Evolutionary conservation across 1,284 basidiomycete genomes (phyloP).

Genomic region (Vanrija sp.): DNA sequence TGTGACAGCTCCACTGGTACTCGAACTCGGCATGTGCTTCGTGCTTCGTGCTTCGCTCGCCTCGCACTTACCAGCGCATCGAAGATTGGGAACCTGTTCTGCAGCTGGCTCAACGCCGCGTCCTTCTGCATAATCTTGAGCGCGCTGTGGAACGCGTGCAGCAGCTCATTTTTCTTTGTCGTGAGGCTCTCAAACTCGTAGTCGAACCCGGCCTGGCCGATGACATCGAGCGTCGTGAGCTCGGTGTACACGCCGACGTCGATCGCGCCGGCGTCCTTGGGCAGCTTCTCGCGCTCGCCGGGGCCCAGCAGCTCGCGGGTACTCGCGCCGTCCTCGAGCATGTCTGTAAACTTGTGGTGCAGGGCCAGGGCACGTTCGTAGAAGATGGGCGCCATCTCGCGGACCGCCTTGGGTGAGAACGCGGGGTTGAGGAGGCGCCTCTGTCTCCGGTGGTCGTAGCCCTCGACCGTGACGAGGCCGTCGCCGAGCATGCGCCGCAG

Average conservation of each 20-base stretch:
- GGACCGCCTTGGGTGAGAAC: constrained; percentile 45
- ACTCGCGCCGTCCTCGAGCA: constrained; percentile 25
- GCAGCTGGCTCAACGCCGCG: too few relatives aligned
- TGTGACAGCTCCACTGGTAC: too few relatives aligned
- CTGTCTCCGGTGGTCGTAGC: constrained; percentile 55
- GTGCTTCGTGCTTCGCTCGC: too few relatives aligned
- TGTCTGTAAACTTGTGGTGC: constrained; percentile 19
- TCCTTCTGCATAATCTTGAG: too few relatives aligned
- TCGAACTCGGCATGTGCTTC: too few relatives aligned
- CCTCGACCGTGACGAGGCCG: constrained; percentile 45
- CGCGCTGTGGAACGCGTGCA: constrained; percentile 25
- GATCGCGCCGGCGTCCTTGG: constrained; percentile 27
- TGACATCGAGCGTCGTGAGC: constrained; percentile 62
- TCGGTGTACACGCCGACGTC: constrained; percentile 60
- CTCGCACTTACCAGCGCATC: too few relatives aligned
- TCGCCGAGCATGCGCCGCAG: constrained; percentile 50
- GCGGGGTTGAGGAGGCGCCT: constrained; percentile 51
- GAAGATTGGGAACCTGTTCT: too few relatives aligned
- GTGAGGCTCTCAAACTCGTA: constrained; percentile 53
- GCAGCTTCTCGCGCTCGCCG: constrained; percentile 14
- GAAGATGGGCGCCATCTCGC: constrained; percentile 58
- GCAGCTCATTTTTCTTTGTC: constrained; percentile 32
- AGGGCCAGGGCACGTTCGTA: constrained; percentile 61
- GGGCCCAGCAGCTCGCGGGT: constrained; percentile 1
- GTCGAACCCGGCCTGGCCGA: constrained; percentile 64